Evolutionary conservation across 495 filamentous ascomycete genomes (phyloP).

Genomic region (Penicillium antarcticum): DNA sequence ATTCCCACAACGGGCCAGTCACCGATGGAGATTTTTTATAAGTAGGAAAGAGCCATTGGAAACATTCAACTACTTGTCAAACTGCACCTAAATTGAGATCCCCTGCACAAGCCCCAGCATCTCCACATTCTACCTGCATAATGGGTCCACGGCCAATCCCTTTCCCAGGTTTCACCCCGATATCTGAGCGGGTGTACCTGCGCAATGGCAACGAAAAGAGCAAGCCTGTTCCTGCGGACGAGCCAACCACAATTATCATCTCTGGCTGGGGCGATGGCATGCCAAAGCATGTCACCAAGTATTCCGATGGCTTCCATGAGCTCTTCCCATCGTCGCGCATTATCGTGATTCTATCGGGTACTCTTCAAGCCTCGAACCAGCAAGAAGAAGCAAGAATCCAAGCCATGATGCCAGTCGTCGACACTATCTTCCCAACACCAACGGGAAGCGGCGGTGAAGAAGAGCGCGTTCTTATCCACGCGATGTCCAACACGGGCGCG

Average conservation of each 20-base stretch:
- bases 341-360: slow-evolving; percentile 47
- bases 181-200: slow-evolving; percentile 25
- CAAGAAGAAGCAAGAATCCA: slow-evolving; percentile 37
- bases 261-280: slow-evolving; percentile 55
- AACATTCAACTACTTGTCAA: neutral
- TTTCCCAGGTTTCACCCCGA: slow-evolving; percentile 26
- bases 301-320: slow-evolving; percentile 48
- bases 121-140: neutral
- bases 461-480: slow-evolving; percentile 41
- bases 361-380: slow-evolving; percentile 40
- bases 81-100: neutral
- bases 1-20: neutral
- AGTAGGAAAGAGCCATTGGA: neutral
- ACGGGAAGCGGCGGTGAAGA: slow-evolving; percentile 15
- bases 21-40: neutral
- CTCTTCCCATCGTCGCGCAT: slow-evolving; percentile 45
- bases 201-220: slow-evolving; percentile 21
- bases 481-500: slow-evolving; percentile 52
- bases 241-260: slow-evolving; percentile 32
- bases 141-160: slow-evolving; percentile 23
- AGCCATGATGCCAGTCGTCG: slow-evolving; percentile 49
- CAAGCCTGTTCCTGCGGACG: slow-evolving; percentile 11
- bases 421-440: slow-evolving; percentile 38
- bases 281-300: slow-evolving; percentile 53
- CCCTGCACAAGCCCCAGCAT: neutral